A percentile compares a stretch with the other conserved stretches of the same genome.
phyloP scores from a whole-genome alignment of 1,284 basidiomycete genomes.

The Tilletiopsis washingtonensis region DNA sequence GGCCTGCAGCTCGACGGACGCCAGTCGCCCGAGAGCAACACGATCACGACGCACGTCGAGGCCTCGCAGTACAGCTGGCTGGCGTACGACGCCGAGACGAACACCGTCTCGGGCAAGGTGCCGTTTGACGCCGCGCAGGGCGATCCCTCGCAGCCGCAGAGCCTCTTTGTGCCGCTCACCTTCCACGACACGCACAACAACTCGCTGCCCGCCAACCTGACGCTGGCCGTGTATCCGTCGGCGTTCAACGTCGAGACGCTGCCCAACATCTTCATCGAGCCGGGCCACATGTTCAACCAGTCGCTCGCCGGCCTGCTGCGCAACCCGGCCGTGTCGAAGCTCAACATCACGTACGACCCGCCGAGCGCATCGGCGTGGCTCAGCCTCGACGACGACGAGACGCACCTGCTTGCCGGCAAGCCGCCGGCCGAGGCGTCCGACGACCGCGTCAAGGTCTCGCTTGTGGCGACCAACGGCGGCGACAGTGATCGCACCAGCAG shows the following conservation, averaged over 20 bases:
- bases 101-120: constrained; percentile 60
- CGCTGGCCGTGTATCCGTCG: constrained; percentile 59
- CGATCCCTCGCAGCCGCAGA: constrained; percentile 12
- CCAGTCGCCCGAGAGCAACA: constrained; percentile 37
- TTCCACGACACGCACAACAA: constrained; percentile 56
- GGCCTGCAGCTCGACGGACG: constrained; percentile 60
- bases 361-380: constrained; percentile 4
- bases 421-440: not conserved
- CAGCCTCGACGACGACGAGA: not conserved
- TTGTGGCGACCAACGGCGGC: not conserved
- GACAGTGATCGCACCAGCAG: not conserved
- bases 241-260: constrained; percentile 60
- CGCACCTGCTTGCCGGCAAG: constrained; percentile 2
- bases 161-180: constrained; percentile 56
- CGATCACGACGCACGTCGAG: constrained; percentile 48
- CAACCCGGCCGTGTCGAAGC: not conserved
- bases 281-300: constrained; percentile 15
- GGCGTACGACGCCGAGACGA: constrained; percentile 55
- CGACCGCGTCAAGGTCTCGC: constrained; percentile 6
- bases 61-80: constrained; percentile 58
- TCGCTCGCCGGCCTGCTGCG: constrained; percentile 7
- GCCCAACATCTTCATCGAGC: constrained; percentile 45
- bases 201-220: constrained; percentile 54
- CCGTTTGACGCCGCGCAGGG: constrained; percentile 48
- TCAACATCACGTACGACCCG: constrained; percentile 2